Percentiles rank a stretch among this genome's conserved stretches.
Evolutionary conservation across 176 grass and related monocot species (phyloP).

Genomic region (Pharus latifolius): DNA sequence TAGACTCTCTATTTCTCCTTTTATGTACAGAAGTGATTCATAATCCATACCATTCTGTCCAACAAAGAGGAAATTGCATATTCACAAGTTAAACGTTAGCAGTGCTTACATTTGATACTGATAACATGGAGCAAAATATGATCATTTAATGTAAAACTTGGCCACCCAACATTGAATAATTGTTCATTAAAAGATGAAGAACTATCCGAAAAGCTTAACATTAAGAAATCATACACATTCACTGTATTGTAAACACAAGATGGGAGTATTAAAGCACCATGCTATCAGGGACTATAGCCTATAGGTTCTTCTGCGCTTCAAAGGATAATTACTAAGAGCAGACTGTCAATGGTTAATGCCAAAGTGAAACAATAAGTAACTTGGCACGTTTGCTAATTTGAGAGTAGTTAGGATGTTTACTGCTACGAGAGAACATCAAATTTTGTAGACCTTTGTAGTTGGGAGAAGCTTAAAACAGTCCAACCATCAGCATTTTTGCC

Average conservation of each 20-base stretch:
- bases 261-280: neutral
- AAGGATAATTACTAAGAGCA: neutral
- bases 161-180: neutral
- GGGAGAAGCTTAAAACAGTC: neutral
- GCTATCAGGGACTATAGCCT: neutral
- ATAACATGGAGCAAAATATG: slow-evolving; percentile 13
- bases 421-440: neutral
- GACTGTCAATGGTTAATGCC: neutral
- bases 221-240: neutral
- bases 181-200: neutral
- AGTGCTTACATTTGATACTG: too few species aligned
- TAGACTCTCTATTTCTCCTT: slow-evolving; percentile 62
- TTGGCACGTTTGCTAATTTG: neutral
- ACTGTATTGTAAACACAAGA: neutral
- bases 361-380: neutral
- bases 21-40: slow-evolving; percentile 55
- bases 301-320: neutral
- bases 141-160: neutral
- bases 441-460: neutral
- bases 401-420: neutral
- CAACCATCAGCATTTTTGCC: neutral
- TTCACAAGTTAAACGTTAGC: neutral
- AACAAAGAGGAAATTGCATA: neutral
- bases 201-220: neutral
- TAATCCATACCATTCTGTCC: slow-evolving; percentile 43